Evolutionary conservation across 148 eudicot genomes (phyloP), one percentile per base, ranked within the genome.

Genomic region (Hydrangea macrophylla): DNA sequence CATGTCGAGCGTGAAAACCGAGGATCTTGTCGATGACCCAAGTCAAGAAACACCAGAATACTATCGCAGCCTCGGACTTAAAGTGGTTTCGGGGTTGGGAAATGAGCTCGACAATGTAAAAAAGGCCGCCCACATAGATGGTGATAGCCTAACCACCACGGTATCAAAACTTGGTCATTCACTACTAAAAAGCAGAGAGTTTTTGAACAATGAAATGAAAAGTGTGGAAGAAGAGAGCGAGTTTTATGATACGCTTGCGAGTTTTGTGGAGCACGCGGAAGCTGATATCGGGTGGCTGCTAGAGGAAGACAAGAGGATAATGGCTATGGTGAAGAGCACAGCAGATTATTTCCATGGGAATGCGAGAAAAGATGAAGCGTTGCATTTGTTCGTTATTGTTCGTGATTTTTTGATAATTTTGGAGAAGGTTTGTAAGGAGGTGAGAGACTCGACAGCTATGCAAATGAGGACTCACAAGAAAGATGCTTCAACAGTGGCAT

Each of bases 291-390:
- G 62, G 22, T 64, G 75, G 85, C 40, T 88, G 57, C 24, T 80
- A 13, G 88, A 83, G 72, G 96, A 92, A 77, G 96, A 89, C 58
- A 79, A 80, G 67, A 78, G 92, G 69, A 83, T 90, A 73, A 78
- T 74, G 66, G 80, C 67, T 42, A 61, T 87, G 68, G 90, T 88
- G 17, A 84, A 87, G 76, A 86, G 77, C 57, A 92, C 96, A 2
- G 83, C 82, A 0, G 98, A 92, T 62, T 92, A 85, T 61, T 92
- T 90, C 76, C 98, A 92, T 40, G 98, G 98, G 3, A 87, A 70
- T 72, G 35, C 93, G 5, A 86, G 77, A 17, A 82, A 72, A 60
- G 98, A 92, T 31, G 98, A 93, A 75, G 98, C 90, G 1, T 65
- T 88, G 62, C 74, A 92, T 26, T 71, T 93, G 64, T 93, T 93